Conservation (phyloP, 805 yeast species). For the Cyberlindnera mycetangii region DNA sequence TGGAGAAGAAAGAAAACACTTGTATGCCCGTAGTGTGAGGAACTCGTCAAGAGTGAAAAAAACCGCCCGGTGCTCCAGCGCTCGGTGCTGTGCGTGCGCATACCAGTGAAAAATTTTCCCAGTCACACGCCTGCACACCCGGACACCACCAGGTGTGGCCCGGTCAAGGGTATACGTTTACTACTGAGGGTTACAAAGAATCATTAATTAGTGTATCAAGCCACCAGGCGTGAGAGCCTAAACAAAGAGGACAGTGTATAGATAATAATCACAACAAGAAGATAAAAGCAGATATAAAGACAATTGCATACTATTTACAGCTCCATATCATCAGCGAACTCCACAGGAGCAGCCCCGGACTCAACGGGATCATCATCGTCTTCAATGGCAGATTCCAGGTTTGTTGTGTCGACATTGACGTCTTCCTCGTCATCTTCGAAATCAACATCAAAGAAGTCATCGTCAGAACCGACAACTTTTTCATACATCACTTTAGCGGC, state of each 20-base stretch:
- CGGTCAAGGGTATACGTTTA: too few relatives aligned
- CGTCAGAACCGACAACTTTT: conserved; percentile 85
- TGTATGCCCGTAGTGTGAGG: background rate
- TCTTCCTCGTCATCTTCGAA: conserved; percentile 84
- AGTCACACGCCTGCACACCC: conserved; percentile 20
- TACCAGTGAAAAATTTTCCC: conserved; percentile 15
- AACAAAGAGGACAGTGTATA: too few relatives aligned
- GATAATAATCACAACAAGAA: background rate
- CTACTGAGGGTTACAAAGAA: background rate
- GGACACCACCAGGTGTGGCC: too few relatives aligned
- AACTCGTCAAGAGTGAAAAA: background rate
- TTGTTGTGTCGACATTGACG: conserved; percentile 17
- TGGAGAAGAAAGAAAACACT: conserved; percentile 4
- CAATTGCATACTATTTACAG: conserved; percentile 12
- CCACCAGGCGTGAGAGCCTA: background rate
- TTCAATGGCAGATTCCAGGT: conserved; percentile 24
- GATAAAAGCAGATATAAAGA: background rate
- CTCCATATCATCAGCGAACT: conserved; percentile 37
- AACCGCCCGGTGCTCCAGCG: background rate
- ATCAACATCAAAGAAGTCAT: conserved; percentile 94
- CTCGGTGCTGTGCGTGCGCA: background rate
- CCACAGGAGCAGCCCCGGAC: conserved; percentile 32
- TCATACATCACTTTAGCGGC: conserved; percentile 76
- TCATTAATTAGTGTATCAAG: conserved; percentile 1
- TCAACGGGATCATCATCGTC: conserved; percentile 22